These are phyloP conservation scores for Tolypocladium endophyticum DNA, from an alignment of 2,329 filamentous ascomycete species.

Conservation along the genomic window DNA sequence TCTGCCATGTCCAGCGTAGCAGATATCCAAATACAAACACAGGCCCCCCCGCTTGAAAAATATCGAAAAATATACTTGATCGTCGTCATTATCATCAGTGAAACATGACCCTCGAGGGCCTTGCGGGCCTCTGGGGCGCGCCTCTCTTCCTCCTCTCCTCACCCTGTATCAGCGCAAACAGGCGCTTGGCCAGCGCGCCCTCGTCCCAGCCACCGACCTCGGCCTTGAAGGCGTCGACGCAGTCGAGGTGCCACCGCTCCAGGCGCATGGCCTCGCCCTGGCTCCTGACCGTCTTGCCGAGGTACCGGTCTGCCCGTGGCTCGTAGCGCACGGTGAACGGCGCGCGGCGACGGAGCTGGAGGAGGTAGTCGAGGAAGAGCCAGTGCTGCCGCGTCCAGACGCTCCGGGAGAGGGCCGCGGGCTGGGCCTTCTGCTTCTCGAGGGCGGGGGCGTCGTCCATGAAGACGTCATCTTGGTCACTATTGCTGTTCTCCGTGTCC, in stretches of 20 bases:
- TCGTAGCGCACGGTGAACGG: slow-evolving; percentile 20
- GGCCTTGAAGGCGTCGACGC: slow-evolving; percentile 41
- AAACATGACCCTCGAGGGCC: slow-evolving; percentile 17
- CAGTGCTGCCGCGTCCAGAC: slow-evolving; percentile 42
- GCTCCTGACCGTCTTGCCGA: slow-evolving; percentile 38
- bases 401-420: slow-evolving; percentile 25
- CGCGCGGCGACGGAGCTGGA: slow-evolving; percentile 35
- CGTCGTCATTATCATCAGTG: slow-evolving; percentile 12
- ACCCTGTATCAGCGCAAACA: slow-evolving; percentile 42
- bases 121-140: slow-evolving; percentile 5
- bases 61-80: not conserved
- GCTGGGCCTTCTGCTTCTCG: not conserved
- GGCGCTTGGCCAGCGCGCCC: slow-evolving; percentile 34
- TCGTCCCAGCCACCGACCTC: slow-evolving; percentile 42
- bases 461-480: slow-evolving; percentile 11
- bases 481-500: slow-evolving; percentile 17
- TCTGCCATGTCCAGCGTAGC: not conserved
- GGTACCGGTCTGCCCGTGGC: slow-evolving; percentile 21
- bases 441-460: slow-evolving; percentile 16
- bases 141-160: slow-evolving; percentile 25
- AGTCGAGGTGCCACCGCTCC: slow-evolving; percentile 46
- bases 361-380: slow-evolving; percentile 39
- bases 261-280: slow-evolving; percentile 36
- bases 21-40: not conserved
- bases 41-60: not conserved